phyloP scores from a whole-genome alignment of 352 stramenopile genomes.

The Phytopythium boreale region DNA sequence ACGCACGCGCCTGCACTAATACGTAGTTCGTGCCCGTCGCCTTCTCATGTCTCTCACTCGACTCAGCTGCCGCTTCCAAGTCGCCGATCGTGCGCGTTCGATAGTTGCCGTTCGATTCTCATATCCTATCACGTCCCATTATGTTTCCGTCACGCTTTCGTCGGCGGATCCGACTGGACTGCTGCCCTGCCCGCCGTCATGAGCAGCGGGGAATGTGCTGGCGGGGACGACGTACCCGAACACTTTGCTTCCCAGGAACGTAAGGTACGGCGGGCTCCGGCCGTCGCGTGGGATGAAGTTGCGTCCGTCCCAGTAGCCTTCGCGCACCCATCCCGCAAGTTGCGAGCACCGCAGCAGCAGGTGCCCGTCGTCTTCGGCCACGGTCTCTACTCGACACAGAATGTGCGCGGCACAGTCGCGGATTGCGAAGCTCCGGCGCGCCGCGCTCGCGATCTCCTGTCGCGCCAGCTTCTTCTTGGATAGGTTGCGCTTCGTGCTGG shows the following conservation, averaged over 20 bases:
- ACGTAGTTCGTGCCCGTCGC: too few species aligned
- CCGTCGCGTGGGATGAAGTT: conserved; percentile 56
- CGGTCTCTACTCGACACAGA: conserved; percentile 59
- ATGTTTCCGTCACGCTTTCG: neutral
- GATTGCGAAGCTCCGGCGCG: conserved; percentile 37
- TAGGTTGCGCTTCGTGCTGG: conserved; percentile 47
- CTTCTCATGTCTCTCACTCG: too few species aligned
- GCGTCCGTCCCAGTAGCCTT: conserved; percentile 78
- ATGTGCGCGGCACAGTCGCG: conserved; percentile 59
- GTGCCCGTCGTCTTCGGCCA: conserved; percentile 68
- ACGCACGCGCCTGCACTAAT: too few species aligned
- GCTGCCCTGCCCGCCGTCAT: neutral
- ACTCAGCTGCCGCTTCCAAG: too few species aligned
- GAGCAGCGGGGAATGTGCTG: neutral
- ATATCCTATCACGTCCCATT: too few species aligned
- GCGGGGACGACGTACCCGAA: conserved; percentile 62
- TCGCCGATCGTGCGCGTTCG: too few species aligned
- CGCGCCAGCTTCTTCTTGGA: conserved; percentile 56
- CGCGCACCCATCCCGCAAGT: conserved; percentile 51
- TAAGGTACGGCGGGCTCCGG: conserved; percentile 51
- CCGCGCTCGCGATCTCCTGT: conserved; percentile 27
- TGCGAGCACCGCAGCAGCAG: conserved; percentile 65
- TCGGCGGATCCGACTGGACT: neutral
- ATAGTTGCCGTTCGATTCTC: too few species aligned
- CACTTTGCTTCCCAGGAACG: conserved; percentile 79